Conservation (phyloP, 306 rosid genomes). For the Crotalaria pallida region DNA sequence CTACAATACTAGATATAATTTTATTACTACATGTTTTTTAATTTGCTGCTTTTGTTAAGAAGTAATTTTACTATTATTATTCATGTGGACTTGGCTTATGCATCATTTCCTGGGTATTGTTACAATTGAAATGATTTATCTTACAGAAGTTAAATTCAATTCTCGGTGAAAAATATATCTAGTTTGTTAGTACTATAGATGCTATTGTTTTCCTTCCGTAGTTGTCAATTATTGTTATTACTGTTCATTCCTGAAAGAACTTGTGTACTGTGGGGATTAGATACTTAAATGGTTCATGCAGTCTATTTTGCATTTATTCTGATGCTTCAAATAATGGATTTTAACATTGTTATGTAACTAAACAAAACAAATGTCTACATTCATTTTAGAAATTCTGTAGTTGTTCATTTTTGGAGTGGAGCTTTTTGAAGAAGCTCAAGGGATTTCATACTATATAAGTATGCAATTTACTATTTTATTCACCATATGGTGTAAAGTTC, state of each 20-base stretch:
- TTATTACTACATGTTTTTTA: not conserved
- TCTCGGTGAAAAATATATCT: not conserved
- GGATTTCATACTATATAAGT: conserved; percentile 2
- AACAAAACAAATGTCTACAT: not conserved
- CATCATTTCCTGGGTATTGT: not conserved
- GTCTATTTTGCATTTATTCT: conserved; percentile 1
- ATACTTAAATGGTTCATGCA: conserved; percentile 7
- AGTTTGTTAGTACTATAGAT: not conserved
- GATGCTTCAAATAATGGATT: not conserved
- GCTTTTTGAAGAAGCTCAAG: conserved; percentile 25
- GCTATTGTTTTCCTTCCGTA: not conserved
- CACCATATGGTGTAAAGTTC: conserved; percentile 34
- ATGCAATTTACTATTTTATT: conserved; percentile 31
- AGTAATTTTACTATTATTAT: not conserved
- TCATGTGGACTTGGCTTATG: not conserved
- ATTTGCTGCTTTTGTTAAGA: conserved; percentile 4
- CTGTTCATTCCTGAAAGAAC: not conserved
- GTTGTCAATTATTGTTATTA: conserved; percentile 1
- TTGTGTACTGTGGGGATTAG: conserved; percentile 4
- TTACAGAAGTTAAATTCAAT: not conserved
- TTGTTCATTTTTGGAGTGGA: not conserved
- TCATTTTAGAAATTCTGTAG: conserved; percentile 5
- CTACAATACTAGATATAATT: not conserved
- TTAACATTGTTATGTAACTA: conserved; percentile 10
- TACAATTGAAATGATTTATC: not conserved